phyloP scores from a whole-genome alignment of 352 stramenopile genomes.

The Phytophthora cryptogea region DNA sequence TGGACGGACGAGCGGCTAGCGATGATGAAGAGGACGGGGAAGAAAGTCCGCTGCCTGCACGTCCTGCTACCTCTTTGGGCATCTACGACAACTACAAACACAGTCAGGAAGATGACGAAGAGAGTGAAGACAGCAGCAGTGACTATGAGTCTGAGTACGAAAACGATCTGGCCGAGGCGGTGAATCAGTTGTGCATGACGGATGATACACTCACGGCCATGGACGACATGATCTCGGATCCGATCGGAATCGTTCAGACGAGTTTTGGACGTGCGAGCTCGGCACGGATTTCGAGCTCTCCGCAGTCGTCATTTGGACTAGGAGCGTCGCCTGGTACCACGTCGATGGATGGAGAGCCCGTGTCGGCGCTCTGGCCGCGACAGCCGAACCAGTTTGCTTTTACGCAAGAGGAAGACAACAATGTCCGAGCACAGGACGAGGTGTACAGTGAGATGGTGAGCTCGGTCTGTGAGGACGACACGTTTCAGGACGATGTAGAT shows the following conservation, averaged over 20 bases:
- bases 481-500: conserved; percentile 51
- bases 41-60: conserved; percentile 2
- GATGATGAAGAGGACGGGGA: conserved; percentile 12
- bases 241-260: conserved; percentile 50
- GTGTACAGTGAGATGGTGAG: conserved; percentile 82
- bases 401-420: conserved; percentile 80
- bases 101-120: conserved; percentile 24
- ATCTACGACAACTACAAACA: conserved; percentile 20
- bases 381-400: conserved; percentile 87
- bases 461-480: conserved; percentile 67
- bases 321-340: conserved; percentile 62
- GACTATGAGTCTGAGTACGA: conserved; percentile 72
- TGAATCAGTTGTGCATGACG: conserved; percentile 75
- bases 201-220: conserved; percentile 55
- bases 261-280: conserved; percentile 31
- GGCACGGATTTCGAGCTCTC: conserved; percentile 52
- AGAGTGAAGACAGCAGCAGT: conserved; percentile 43
- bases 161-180: conserved; percentile 66
- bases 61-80: conserved; percentile 7
- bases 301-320: conserved; percentile 68
- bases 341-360: conserved; percentile 75
- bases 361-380: conserved; percentile 76
- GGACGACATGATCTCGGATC: conserved; percentile 55
- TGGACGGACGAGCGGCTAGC: conserved; percentile 8
- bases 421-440: conserved; percentile 62